Conservation (phyloP, 2,329 filamentous ascomycete genomes). For the Aspergillus thermomutatus region DNA sequence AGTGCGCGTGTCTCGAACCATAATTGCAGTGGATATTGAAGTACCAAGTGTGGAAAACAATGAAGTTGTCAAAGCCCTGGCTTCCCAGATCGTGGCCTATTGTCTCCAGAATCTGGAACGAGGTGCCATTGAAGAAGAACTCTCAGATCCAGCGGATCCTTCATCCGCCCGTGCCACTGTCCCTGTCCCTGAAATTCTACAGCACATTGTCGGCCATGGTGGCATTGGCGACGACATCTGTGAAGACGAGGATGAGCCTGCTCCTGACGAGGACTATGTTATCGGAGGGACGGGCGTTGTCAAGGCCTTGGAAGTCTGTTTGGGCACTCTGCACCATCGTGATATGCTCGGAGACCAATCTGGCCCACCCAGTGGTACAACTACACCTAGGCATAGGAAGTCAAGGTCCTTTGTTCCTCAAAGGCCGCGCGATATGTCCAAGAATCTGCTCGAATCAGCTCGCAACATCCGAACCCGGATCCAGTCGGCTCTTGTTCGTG, state of each 20-base stretch:
- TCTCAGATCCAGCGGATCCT: slow-evolving; percentile 42
- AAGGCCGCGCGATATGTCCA: slow-evolving; percentile 89
- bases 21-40: slow-evolving; percentile 90
- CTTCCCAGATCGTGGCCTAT: slow-evolving; percentile 92
- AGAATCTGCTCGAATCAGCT: slow-evolving; percentile 80
- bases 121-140: slow-evolving; percentile 63
- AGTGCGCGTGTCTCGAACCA: slow-evolving; percentile 73
- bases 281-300: slow-evolving; percentile 94
- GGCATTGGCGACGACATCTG: slow-evolving; percentile 45
- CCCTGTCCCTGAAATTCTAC: slow-evolving; percentile 75
- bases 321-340: slow-evolving; percentile 71
- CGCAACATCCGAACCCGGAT: slow-evolving; percentile 82
- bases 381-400: slow-evolving; percentile 53
- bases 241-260: slow-evolving; percentile 62
- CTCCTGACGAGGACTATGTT: slow-evolving; percentile 90
- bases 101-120: slow-evolving; percentile 87
- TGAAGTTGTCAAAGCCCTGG: slow-evolving; percentile 86
- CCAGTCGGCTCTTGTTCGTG: slow-evolving; percentile 77
- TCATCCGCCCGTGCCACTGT: slow-evolving; percentile 47
- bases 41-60: slow-evolving; percentile 77
- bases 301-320: slow-evolving; percentile 85
- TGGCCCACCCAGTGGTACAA: slow-evolving; percentile 50
- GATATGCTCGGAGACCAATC: slow-evolving; percentile 35
- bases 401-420: slow-evolving; percentile 48
- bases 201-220: slow-evolving; percentile 77